Evolutionary conservation across 1,284 basidiomycete genomes (phyloP), one percentile per base, ranked within the genome.

Genomic region (Exobasidium cylindrosporum): DNA sequence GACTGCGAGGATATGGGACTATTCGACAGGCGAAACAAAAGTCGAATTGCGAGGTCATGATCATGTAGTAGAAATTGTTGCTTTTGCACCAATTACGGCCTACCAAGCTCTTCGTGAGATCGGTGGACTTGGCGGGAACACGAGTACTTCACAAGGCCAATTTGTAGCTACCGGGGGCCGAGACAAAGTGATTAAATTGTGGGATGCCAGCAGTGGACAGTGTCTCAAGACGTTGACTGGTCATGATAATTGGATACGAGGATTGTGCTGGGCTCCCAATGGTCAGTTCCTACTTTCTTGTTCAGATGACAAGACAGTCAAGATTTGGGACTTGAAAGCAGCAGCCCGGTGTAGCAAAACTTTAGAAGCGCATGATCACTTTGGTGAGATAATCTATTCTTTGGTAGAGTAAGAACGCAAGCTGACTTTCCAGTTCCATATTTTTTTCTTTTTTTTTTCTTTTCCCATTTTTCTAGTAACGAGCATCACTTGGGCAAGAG

Each of bases 251-350:
- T 79, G 77, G 77, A 61, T 77, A 1, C 57, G 77, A 11, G 74
- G 67, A 0, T 54, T 79, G 6, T 68, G 65, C 0, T 77, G 76
- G 29, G 68, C 73, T 31, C 76, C 75, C 2, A 74, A 72, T 60
- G 92, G 92, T 44, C 92, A 92, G 80, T 88, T 86, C 76, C 85
- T 95, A 3, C 83, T 95, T 14, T 92, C 90, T 1, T 90, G 89
- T 1, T 89, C 89, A 4, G 92, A 95, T 80, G 92, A 95, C 83
- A 91, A 92, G 81, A 91, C 90, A 7, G 86, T 94, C 73, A 86
- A 90, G 7, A 84, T 92, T 14, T 95, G 92, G 92, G 92, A 95
- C 68, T 82, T 95, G 43, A 83, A 85, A 40, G 89, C 88, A 2
- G 89, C 90, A 1, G 61, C 43, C 13, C 85, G 91, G 64, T 90